phyloP scores from a whole-genome alignment of 164 flowering plant species.

The Amborella trichopoda region DNA sequence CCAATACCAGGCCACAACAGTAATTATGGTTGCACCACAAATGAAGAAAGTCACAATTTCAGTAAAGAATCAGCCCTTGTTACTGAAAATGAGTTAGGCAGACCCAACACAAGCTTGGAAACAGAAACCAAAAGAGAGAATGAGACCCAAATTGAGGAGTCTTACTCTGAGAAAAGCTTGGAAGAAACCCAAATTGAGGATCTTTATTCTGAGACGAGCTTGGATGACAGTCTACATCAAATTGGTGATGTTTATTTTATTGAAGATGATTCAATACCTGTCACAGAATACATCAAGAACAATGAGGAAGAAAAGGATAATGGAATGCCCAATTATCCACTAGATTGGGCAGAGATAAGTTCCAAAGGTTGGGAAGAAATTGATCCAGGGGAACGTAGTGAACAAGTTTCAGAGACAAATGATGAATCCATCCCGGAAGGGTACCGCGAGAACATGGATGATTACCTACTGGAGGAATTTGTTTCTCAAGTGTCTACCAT shows the following conservation, averaged over 20 bases:
- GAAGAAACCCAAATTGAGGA: slow-evolving; percentile 10
- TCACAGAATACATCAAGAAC: background rate
- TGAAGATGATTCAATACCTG: slow-evolving; percentile 6
- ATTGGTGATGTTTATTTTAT: slow-evolving; percentile 1
- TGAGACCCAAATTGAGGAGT: no score
- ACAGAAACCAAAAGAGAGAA: no score
- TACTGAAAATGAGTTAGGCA: no score
- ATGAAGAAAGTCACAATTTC: no score
- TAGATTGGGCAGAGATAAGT: slow-evolving; percentile 5
- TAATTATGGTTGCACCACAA: no score
- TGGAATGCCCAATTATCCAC: background rate
- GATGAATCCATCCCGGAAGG: no score
- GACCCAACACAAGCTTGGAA: no score
- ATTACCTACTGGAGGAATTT: slow-evolving; percentile 6
- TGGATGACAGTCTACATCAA: slow-evolving; percentile 7
- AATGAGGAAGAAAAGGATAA: slow-evolving; percentile 1
- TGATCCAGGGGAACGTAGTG: background rate
- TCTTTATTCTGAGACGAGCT: slow-evolving; percentile 11
- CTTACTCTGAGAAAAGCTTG: slow-evolving; percentile 1
- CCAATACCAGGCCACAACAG: no score
- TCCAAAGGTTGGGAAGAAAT: background rate
- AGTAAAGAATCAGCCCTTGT: no score
- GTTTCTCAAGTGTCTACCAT: slow-evolving; percentile 8
- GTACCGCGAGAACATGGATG: no score
- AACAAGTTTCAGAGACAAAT: background rate